Percentiles rank a stretch among this genome's conserved stretches.
These are phyloP conservation scores for Penicillium sp. DNA, from an alignment of 2,329 filamentous ascomycete species.

Conservation along the genomic window DNA sequence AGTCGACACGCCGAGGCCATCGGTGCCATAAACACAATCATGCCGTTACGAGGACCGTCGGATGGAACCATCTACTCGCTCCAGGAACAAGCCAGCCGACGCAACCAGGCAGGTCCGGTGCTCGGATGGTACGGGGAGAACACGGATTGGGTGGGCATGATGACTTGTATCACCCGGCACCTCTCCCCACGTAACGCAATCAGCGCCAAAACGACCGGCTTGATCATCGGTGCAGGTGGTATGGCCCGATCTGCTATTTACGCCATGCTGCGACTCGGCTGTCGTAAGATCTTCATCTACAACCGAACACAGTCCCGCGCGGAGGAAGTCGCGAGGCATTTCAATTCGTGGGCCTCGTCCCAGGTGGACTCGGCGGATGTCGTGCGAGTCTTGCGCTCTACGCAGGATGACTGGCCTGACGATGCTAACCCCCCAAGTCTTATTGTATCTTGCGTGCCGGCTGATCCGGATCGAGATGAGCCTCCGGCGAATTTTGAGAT, in stretches of 20 bases:
- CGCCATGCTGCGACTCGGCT: slow-evolving; percentile 76
- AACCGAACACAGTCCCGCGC: slow-evolving; percentile 73
- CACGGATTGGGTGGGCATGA: slow-evolving; percentile 50
- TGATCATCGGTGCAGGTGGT: slow-evolving; percentile 66
- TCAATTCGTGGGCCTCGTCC: slow-evolving; percentile 57
- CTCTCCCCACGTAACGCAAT: slow-evolving; percentile 57
- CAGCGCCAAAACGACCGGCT: slow-evolving; percentile 54
- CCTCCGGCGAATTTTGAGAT: slow-evolving; percentile 72
- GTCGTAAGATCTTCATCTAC: slow-evolving; percentile 74
- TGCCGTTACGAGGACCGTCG: slow-evolving; percentile 44
- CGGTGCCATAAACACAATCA: slow-evolving; percentile 51
- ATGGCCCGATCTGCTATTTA: slow-evolving; percentile 81
- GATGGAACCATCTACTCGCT: slow-evolving; percentile 43
- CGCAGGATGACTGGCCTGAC: slow-evolving; percentile 67
- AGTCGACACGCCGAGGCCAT: slow-evolving; percentile 50
- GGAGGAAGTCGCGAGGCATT: slow-evolving; percentile 69
- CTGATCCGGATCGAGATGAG: slow-evolving; percentile 65
- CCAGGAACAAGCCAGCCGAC: slow-evolving; percentile 45
- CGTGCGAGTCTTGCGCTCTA: slow-evolving; percentile 60
- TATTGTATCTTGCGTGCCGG: slow-evolving; percentile 76
- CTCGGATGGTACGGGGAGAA: slow-evolving; percentile 51
- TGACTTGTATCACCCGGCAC: slow-evolving; percentile 47
- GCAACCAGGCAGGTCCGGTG: slow-evolving; percentile 47
- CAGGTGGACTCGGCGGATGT: slow-evolving; percentile 42
- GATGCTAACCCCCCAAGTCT: slow-evolving; percentile 69